phyloP scores from a whole-genome alignment of 139 green algal species.

The Auxenochlorella pyrenoidosa region DNA sequence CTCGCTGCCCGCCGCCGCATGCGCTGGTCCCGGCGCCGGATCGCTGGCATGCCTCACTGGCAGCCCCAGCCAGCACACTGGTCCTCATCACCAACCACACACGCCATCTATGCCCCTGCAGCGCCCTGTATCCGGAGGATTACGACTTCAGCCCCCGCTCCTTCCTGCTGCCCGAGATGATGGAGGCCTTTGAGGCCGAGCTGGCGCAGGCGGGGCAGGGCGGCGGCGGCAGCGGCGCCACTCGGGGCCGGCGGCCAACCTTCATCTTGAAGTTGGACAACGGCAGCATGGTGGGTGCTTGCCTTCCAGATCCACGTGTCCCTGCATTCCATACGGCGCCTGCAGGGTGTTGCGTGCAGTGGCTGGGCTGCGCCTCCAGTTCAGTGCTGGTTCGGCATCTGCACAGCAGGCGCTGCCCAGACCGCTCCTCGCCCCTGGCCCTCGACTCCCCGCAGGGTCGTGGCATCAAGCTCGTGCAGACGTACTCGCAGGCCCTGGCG shows the following conservation, averaged over 20 bases:
- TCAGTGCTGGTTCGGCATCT: no score
- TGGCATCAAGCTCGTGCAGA: conserved; percentile 79
- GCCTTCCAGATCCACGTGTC: no score
- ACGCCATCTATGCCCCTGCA: no score
- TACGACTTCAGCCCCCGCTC: conserved; percentile 75
- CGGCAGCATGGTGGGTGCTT: conserved; percentile 63
- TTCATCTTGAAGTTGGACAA: conserved; percentile 90
- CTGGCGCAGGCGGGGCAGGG: conserved; percentile 16
- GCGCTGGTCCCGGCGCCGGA: no score
- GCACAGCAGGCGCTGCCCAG: no score
- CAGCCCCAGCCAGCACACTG: no score
- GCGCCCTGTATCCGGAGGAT: conserved; percentile 50
- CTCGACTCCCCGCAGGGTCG: conserved; percentile 60
- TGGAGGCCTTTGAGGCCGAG: conserved; percentile 57
- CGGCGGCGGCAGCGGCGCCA: not conserved
- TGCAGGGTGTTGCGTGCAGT: not conserved
- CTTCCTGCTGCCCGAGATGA: conserved; percentile 75
- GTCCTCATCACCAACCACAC: no score
- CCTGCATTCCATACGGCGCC: not conserved
- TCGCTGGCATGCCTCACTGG: no score
- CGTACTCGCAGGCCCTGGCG: conserved; percentile 4
- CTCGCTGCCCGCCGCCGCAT: not conserved
- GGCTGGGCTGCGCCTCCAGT: not conserved
- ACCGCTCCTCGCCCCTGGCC: not conserved
- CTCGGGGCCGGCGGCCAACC: conserved; percentile 58